Evolutionary conservation across 1,284 basidiomycete species (phyloP), one percentile per base, ranked within the genome.

Genomic region (Sphaerobolus stellatus): DNA sequence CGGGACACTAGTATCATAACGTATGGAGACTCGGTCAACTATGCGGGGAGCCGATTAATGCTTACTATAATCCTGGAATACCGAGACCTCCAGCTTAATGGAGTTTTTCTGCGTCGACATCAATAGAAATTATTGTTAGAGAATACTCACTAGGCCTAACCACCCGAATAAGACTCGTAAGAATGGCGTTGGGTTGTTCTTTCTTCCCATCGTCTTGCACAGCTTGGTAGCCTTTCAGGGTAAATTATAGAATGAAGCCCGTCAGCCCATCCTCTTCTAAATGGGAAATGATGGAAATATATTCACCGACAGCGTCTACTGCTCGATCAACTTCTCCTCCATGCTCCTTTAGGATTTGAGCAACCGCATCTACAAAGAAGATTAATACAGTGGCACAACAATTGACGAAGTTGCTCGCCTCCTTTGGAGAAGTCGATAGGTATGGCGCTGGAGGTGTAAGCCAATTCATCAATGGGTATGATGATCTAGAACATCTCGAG

Each of bases 221-320:
- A 8, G 79, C 79, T 64, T 80, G 78, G 59, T 80, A 81, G 7
- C 79, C 79, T 24, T 79, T 75, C 76, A 77, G 52, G 2, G 52
- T 41, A 44, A 47, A 31, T 50, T 4, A 33, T 45, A 34, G 41
- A 14, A 36, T 36, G 33, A 38, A 4, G 36, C 36, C n/a, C 22
- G 22, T 4, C 7, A 4, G 22, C n/a, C 22, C 22, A 22, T n/a
- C n/a, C 45, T 20, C 9, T 28, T 22, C 11, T 48, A 38, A 29
- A 22, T n/a, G 16, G 28, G 30, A 27, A 27, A 53, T 18, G 4
- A 11, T 24, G n/a, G 18, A 16, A 14, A 36, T 47, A 5, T 13
- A 27, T 27, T 14, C 11, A 54, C 52, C 46, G 22, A 56, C 62
- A 20, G 62, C 77, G 63, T 79, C 77, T n/a, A 80, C 76, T 20